phyloP scores from a whole-genome alignment of 768 basidiomycete species.

The Tephrocybe rancida region DNA sequence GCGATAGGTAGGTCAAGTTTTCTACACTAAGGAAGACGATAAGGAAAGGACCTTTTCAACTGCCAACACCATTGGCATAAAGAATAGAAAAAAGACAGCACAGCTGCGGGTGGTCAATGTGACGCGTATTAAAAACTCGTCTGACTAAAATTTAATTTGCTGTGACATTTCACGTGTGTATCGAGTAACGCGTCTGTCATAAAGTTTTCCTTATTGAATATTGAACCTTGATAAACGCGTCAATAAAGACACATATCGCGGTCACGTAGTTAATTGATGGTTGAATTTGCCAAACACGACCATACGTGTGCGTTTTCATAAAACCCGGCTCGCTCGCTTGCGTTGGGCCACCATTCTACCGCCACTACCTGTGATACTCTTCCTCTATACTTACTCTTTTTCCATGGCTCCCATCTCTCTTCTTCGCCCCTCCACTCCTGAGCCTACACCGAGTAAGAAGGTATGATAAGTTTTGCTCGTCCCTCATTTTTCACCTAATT shows the following conservation, averaged over 20 bases:
- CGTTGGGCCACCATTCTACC: constrained; percentile 5
- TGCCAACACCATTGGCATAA: constrained; percentile 1
- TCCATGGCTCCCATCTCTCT: constrained; percentile 31
- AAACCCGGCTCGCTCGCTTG: constrained; percentile 4
- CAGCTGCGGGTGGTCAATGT: not conserved
- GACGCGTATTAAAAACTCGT: not conserved
- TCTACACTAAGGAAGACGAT: not conserved
- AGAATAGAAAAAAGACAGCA: not conserved
- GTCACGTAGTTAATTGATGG: constrained; percentile 20
- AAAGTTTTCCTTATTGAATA: not conserved
- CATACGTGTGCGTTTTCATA: constrained; percentile 32
- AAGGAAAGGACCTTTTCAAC: constrained; percentile 1
- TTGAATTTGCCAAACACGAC: constrained; percentile 36
- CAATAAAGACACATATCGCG: constrained; percentile 28
- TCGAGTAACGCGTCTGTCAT: constrained; percentile 1
- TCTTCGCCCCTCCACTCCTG: constrained; percentile 31
- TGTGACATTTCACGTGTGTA: not conserved
- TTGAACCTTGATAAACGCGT: constrained; percentile 18
- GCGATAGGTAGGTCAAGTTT: not conserved
- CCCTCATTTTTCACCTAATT: constrained; percentile 3
- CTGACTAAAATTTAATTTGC: constrained; percentile 9
- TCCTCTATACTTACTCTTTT: constrained; percentile 7
- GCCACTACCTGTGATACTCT: constrained; percentile 1
- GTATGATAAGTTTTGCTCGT: constrained; percentile 26
- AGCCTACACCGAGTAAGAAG: constrained; percentile 55